These are phyloP conservation scores for Boletus rubroflammeus DNA, from an alignment of 768 basidiomycete genomes.

Conservation along the genomic window DNA sequence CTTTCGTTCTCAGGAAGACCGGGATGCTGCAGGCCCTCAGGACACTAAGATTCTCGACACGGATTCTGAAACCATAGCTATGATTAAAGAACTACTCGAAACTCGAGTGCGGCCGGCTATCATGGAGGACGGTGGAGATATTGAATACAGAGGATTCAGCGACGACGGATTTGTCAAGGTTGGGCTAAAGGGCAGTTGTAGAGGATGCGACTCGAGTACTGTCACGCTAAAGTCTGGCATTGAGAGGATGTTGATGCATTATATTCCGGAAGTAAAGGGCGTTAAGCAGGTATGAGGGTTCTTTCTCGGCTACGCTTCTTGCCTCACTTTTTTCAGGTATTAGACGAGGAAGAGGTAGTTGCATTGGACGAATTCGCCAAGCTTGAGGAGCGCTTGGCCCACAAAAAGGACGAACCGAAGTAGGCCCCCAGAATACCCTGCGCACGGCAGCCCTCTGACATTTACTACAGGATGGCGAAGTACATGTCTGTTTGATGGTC, in stretches of 20 bases:
- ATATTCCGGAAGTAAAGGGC: slow-evolving; percentile 92
- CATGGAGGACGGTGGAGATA: slow-evolving; percentile 98
- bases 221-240: slow-evolving; percentile 97
- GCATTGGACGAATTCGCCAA: slow-evolving; percentile 87
- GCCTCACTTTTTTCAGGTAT: slow-evolving; percentile 48
- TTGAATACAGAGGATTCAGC: slow-evolving; percentile 89
- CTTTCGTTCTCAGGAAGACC: slow-evolving; percentile 80
- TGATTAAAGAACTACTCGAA: slow-evolving; percentile 97
- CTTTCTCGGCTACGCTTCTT: neutral
- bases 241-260: slow-evolving; percentile 99
- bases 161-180: slow-evolving; percentile 82
- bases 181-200: slow-evolving; percentile 94
- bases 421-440: slow-evolving; percentile 30
- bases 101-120: slow-evolving; percentile 95
- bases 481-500: slow-evolving; percentile 69
- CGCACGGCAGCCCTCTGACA: slow-evolving; percentile 2
- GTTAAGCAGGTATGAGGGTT: slow-evolving; percentile 67
- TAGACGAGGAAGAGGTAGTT: slow-evolving; percentile 87
- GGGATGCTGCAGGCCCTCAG: slow-evolving; percentile 80
- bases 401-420: slow-evolving; percentile 45
- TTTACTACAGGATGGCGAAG: slow-evolving; percentile 59
- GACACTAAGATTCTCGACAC: slow-evolving; percentile 92
- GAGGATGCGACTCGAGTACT: slow-evolving; percentile 90
- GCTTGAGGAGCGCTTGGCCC: slow-evolving; percentile 65
- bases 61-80: slow-evolving; percentile 94